phyloP scores from a whole-genome alignment of 108 stramenopile genomes.

The Pseudonitzschia multistriata region DNA sequence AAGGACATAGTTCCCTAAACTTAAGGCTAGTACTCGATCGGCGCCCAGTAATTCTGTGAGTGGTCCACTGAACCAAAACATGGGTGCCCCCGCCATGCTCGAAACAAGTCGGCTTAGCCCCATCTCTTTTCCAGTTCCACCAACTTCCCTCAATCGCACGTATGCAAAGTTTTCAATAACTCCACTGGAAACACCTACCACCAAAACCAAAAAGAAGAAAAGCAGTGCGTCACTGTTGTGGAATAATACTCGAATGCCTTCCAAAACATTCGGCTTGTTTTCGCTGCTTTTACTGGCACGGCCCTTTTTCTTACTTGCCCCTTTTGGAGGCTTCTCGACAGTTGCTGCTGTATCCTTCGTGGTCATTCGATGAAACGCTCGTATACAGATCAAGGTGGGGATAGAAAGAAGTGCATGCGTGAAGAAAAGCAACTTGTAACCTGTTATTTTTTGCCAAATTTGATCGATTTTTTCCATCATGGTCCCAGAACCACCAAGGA shows the following conservation, averaged over 20 bases:
- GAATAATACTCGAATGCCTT: slow-evolving; percentile 69
- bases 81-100: slow-evolving; percentile 88
- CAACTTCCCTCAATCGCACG: slow-evolving; percentile 89
- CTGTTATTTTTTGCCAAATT: slow-evolving; percentile 57
- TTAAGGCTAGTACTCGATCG: slow-evolving; percentile 79
- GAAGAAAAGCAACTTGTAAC: slow-evolving; percentile 75
- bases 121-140: slow-evolving; percentile 86
- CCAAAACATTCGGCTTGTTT: slow-evolving; percentile 41
- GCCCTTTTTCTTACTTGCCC: slow-evolving; percentile 13
- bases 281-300: slow-evolving; percentile 19
- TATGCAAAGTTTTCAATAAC: slow-evolving; percentile 98
- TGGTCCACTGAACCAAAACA: slow-evolving; percentile 84
- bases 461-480: slow-evolving; percentile 23
- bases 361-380: slow-evolving; percentile 54
- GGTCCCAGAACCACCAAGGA: slow-evolving; percentile 10
- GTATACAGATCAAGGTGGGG: slow-evolving; percentile 69
- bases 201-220: slow-evolving; percentile 86
- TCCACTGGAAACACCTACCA: slow-evolving; percentile 87
- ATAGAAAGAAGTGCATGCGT: slow-evolving; percentile 67
- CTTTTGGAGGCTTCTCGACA: neutral
- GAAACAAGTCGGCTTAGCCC: slow-evolving; percentile 85
- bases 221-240: slow-evolving; percentile 85
- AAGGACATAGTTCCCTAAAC: slow-evolving; percentile 76
- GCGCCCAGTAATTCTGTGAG: slow-evolving; percentile 77
- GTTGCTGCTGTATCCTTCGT: slow-evolving; percentile 16